These are phyloP conservation scores for Serendipita sp. DNA, from an alignment of 768 basidiomycete species.

Conservation along the genomic window DNA sequence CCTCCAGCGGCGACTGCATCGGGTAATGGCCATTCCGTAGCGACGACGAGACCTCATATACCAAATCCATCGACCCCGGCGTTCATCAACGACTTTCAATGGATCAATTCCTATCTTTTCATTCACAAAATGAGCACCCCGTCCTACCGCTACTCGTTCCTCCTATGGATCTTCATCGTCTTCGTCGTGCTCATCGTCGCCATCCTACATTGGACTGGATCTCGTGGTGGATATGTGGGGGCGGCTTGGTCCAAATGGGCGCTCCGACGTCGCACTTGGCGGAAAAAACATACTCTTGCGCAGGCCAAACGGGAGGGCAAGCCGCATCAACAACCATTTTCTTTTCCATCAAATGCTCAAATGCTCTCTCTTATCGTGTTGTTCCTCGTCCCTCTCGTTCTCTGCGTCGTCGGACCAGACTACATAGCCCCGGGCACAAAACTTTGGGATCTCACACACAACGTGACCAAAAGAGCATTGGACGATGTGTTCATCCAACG, in stretches of 20 bases:
- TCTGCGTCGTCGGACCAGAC: constrained; percentile 49
- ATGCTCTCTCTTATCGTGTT: constrained; percentile 36
- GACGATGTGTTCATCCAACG: constrained; percentile 6
- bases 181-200: constrained; percentile 27
- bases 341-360: constrained; percentile 50
- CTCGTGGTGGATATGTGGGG: constrained; percentile 27
- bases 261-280: constrained; percentile 41
- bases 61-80: constrained; percentile 31
- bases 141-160: constrained; percentile 39
- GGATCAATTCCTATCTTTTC: constrained; percentile 41
- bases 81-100: constrained; percentile 30
- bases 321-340: constrained; percentile 27
- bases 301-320: constrained; percentile 21
- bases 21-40: not conserved
- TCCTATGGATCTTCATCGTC: constrained; percentile 42
- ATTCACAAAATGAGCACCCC: constrained; percentile 39
- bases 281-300: constrained; percentile 30
- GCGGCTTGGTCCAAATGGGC: constrained; percentile 46
- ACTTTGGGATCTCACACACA: constrained; percentile 28
- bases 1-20: constrained; percentile 9
- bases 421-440: constrained; percentile 39
- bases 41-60: constrained; percentile 8
- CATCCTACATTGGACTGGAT: constrained; percentile 29
- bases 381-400: constrained; percentile 26
- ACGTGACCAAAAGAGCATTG: constrained; percentile 13